These are phyloP conservation scores for Pleurotus ostreatus DNA, from an alignment of 768 basidiomycete genomes.

Conservation along the genomic window DNA sequence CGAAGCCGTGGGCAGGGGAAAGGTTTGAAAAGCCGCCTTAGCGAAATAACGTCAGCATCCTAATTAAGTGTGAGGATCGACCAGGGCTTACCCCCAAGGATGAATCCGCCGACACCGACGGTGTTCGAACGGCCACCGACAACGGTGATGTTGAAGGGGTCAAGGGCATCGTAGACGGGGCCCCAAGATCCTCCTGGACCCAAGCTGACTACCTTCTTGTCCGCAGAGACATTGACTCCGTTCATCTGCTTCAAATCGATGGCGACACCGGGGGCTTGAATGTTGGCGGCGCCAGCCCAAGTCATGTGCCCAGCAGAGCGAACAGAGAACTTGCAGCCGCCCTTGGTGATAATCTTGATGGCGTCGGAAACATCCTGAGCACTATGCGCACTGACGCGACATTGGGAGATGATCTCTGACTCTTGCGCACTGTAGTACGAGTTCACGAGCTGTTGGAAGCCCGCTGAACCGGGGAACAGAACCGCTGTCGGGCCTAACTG, in stretches of 20 bases:
- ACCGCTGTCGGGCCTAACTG: neutral
- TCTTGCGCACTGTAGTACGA: slow-evolving; percentile 3
- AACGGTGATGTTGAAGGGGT: slow-evolving; percentile 4
- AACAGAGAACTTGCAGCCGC: slow-evolving; percentile 3
- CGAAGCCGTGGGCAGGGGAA: slow-evolving; percentile 11
- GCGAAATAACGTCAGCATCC: neutral
- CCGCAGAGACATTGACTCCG: slow-evolving; percentile 1
- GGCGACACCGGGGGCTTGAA: slow-evolving; percentile 8
- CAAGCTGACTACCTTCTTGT: slow-evolving; percentile 6
- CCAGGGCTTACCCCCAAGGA: slow-evolving; percentile 9
- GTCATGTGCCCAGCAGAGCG: slow-evolving; percentile 10
- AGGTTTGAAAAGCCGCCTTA: slow-evolving; percentile 16
- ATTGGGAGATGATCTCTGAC: neutral
- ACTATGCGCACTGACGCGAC: neutral
- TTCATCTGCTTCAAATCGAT: slow-evolving; percentile 9
- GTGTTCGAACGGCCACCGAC: slow-evolving; percentile 12
- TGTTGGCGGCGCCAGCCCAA: slow-evolving; percentile 11
- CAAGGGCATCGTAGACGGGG: slow-evolving; percentile 10
- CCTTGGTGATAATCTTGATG: neutral
- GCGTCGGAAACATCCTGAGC: slow-evolving; percentile 6
- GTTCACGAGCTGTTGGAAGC: neutral
- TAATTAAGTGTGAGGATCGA: neutral
- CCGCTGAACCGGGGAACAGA: neutral
- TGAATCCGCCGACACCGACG: slow-evolving; percentile 14
- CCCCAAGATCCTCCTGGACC: slow-evolving; percentile 10